Evolutionary conservation across 257 asterid genomes (phyloP).

Genomic region (Ehretia macrophylla): DNA sequence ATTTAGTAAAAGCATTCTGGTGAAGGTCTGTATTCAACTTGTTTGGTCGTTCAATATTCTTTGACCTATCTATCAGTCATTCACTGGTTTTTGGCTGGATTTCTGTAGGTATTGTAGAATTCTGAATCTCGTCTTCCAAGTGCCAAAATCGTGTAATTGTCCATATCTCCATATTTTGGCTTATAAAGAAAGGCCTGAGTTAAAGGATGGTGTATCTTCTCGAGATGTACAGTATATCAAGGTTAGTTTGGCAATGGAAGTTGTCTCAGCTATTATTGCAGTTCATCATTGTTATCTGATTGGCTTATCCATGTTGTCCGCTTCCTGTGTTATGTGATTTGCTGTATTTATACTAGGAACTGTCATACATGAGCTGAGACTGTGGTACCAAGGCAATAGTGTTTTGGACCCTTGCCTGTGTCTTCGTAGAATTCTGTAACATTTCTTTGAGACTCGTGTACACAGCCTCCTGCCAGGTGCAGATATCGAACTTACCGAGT

Average conservation of each 20-base stretch:
- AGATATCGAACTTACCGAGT: too few species aligned
- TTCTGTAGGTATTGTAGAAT: slow-evolving; percentile 34
- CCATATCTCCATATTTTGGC: slow-evolving; percentile 18
- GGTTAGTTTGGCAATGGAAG: slow-evolving; percentile 18
- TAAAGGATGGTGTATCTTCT: slow-evolving; percentile 1
- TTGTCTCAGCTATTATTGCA: too few species aligned
- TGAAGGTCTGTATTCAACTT: slow-evolving; percentile 35
- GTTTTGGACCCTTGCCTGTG: too few species aligned
- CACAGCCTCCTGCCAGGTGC: too few species aligned
- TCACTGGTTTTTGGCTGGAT: background rate
- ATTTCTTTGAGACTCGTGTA: too few species aligned
- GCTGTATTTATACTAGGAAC: too few species aligned
- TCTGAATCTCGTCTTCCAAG: slow-evolving; percentile 19
- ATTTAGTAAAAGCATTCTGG: slow-evolving; percentile 16
- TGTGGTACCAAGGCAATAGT: too few species aligned
- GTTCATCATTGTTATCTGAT: too few species aligned
- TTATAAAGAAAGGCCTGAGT: slow-evolving; percentile 1
- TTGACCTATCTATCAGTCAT: background rate
- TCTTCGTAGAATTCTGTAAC: too few species aligned
- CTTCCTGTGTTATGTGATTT: too few species aligned
- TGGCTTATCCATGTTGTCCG: too few species aligned
- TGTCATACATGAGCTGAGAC: too few species aligned
- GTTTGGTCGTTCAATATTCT: background rate
- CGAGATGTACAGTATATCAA: slow-evolving; percentile 13
- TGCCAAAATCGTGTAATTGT: slow-evolving; percentile 11